A percentile compares a stretch with the other conserved stretches of the same genome.
phyloP scores from a whole-genome alignment of 345 rosid species.

The Cochlearia excelsa region DNA sequence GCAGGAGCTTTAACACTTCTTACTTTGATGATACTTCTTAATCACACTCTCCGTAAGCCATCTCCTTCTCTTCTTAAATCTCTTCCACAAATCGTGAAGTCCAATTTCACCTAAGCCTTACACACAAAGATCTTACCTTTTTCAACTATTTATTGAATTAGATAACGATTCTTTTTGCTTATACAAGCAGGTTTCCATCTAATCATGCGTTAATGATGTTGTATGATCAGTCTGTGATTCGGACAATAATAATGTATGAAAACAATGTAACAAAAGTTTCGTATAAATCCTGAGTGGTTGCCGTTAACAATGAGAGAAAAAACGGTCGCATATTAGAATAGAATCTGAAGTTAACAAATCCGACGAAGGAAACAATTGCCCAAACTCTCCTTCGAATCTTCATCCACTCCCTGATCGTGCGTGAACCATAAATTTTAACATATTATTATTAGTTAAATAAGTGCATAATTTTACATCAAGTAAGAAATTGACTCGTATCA shows the following conservation, averaged over 20 bases:
- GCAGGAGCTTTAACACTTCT: constrained; percentile 82
- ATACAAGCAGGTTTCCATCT: too few species aligned
- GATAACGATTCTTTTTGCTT: constrained; percentile 7
- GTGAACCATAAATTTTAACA: too few species aligned
- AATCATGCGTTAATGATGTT: background rate
- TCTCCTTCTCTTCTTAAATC: constrained; percentile 69
- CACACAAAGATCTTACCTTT: constrained; percentile 11
- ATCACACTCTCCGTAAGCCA: constrained; percentile 73
- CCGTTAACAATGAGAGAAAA: too few species aligned
- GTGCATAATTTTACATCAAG: too few species aligned
- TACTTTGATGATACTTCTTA: constrained; percentile 69
- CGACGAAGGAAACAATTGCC: too few species aligned
- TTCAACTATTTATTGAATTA: constrained; percentile 13
- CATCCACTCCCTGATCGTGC: too few species aligned
- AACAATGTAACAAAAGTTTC: constrained; percentile 11
- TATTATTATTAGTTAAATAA: too few species aligned
- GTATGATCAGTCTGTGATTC: constrained; percentile 18
- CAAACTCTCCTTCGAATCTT: too few species aligned
- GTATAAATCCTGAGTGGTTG: background rate
- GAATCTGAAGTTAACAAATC: too few species aligned
- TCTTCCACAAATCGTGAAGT: constrained; percentile 63
- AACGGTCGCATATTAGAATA: too few species aligned
- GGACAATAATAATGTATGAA: constrained; percentile 16
- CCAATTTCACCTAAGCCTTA: constrained; percentile 33
- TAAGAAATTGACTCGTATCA: too few species aligned